Evolutionary conservation across 2,329 filamentous ascomycete species (phyloP).

Genomic region (Nemania serpens): DNA sequence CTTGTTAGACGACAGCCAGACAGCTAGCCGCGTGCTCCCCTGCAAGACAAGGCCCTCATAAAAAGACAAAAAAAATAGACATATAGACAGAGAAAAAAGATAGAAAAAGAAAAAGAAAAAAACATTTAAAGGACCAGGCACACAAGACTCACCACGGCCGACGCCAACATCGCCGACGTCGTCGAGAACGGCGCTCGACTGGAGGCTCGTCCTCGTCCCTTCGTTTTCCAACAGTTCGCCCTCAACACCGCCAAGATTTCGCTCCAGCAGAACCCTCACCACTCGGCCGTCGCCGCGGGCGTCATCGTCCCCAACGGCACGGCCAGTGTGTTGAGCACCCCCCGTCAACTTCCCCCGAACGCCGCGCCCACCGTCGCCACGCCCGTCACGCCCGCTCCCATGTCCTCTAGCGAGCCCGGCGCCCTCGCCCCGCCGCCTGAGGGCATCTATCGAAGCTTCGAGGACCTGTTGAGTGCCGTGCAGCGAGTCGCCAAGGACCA

Average conservation of each 20-base stretch:
- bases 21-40: too few species aligned
- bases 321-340: slow-evolving; percentile 39
- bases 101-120: too few species aligned
- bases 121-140: too few species aligned
- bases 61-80: too few species aligned
- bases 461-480: slow-evolving; percentile 61
- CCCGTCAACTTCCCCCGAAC: slow-evolving; percentile 32
- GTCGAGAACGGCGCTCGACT: slow-evolving; percentile 29
- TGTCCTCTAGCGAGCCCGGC: slow-evolving; percentile 34
- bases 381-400: slow-evolving; percentile 36
- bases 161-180: slow-evolving; percentile 6
- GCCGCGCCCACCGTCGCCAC: slow-evolving; percentile 27
- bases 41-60: too few species aligned
- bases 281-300: slow-evolving; percentile 41
- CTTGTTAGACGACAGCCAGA: neutral
- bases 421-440: slow-evolving; percentile 61
- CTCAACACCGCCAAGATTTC: slow-evolving; percentile 43
- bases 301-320: slow-evolving; percentile 38
- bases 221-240: slow-evolving; percentile 33
- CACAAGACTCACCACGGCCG: neutral
- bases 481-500: slow-evolving; percentile 66
- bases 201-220: slow-evolving; percentile 26
- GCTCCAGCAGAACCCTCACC: slow-evolving; percentile 41
- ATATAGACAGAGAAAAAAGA: too few species aligned
- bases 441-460: slow-evolving; percentile 63